Percentiles rank a stretch among this genome's conserved stretches.
phyloP scores from a whole-genome alignment of 2,329 filamentous ascomycete species.

The Ophiocordyceps australis region DNA sequence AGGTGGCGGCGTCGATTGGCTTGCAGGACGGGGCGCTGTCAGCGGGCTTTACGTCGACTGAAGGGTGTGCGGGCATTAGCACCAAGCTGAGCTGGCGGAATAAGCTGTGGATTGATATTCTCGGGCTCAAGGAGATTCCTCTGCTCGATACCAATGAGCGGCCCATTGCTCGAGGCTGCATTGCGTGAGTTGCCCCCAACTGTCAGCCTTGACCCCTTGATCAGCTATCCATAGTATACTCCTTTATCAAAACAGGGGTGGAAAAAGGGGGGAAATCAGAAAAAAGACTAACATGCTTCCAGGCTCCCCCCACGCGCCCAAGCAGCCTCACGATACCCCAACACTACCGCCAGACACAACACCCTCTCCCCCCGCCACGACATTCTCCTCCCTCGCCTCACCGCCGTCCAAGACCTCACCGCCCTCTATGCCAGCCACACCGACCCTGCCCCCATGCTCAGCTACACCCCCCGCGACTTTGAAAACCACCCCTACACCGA shows the following conservation, averaged over 20 bases:
- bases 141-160: slow-evolving; percentile 8
- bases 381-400: neutral
- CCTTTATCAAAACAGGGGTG: no score
- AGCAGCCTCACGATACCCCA: neutral
- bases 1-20: slow-evolving; percentile 5
- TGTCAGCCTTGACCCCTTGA: neutral
- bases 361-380: neutral
- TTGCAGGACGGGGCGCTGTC: slow-evolving; percentile 3
- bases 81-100: slow-evolving; percentile 11
- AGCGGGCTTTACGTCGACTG: slow-evolving; percentile 5
- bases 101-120: slow-evolving; percentile 6
- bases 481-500: slow-evolving; percentile 5
- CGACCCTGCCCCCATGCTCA: neutral
- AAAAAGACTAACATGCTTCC: neutral
- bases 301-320: neutral
- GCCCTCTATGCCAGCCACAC: no score
- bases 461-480: slow-evolving; percentile 1
- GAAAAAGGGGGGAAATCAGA: no score
- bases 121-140: slow-evolving; percentile 3
- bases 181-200: slow-evolving; percentile 5
- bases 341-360: neutral
- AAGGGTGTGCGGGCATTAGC: slow-evolving; percentile 10
- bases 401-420: neutral
- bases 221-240: neutral
- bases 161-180: slow-evolving; percentile 6